Conservation (phyloP, 805 yeast species). For the Ogataea henricii region DNA sequence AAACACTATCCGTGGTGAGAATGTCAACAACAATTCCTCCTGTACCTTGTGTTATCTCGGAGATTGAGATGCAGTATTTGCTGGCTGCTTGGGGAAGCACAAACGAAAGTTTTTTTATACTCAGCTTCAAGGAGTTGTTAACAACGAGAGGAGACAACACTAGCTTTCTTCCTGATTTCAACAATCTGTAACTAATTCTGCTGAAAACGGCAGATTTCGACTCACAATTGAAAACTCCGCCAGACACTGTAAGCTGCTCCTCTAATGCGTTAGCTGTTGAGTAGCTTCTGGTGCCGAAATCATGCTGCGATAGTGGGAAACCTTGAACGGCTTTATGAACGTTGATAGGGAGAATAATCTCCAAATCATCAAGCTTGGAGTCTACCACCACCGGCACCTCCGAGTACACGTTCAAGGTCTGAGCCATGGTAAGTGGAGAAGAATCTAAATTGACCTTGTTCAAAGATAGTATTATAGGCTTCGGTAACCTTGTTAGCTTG, state of each 20-base stretch:
- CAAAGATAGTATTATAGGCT: neutral
- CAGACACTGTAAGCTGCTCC: conserved; percentile 14
- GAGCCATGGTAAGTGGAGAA: neutral
- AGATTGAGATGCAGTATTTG: conserved; percentile 40
- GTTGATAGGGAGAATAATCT: conserved; percentile 13
- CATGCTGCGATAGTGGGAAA: conserved; percentile 9
- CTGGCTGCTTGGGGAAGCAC: conserved; percentile 40
- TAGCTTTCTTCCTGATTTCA: conserved; percentile 13
- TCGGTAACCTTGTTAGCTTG: neutral
- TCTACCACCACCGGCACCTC: conserved; percentile 17
- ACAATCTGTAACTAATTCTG: conserved; percentile 18
- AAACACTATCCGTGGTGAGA: conserved; percentile 51
- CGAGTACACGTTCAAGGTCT: conserved; percentile 2
- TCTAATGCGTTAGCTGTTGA: conserved; percentile 5
- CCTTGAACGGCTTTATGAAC: conserved; percentile 18
- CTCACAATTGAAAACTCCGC: conserved; percentile 15
- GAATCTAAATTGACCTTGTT: conserved; percentile 1
- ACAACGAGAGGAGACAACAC: conserved; percentile 43
- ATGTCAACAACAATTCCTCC: conserved; percentile 50
- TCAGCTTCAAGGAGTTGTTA: conserved; percentile 37
- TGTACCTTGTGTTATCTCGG: conserved; percentile 31
- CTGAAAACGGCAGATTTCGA: conserved; percentile 17
- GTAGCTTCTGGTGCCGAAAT: neutral
- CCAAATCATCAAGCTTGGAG: conserved; percentile 3
- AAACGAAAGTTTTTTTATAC: conserved; percentile 41